These are phyloP conservation scores for Metrosideros polymorpha DNA, from an alignment of 441 rosid genomes.

Conservation along the genomic window DNA sequence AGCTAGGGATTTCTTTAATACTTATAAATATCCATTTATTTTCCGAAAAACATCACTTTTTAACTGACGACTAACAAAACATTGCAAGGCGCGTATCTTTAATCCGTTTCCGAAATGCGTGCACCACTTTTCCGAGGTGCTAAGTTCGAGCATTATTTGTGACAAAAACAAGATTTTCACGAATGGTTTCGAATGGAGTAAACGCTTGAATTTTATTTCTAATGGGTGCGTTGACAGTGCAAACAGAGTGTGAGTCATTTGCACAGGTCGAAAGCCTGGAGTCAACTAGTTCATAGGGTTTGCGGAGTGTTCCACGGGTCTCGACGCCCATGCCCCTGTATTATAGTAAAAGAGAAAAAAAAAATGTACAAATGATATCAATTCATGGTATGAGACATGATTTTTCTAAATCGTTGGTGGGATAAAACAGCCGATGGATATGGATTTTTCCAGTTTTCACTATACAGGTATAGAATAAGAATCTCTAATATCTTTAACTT, in stretches of 20 bases:
- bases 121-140: neutral
- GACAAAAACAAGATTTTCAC: neutral
- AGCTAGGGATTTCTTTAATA: neutral
- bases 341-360: too few species aligned
- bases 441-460: neutral
- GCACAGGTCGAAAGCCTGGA: neutral
- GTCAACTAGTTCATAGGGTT: neutral
- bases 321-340: accelerated
- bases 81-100: neutral
- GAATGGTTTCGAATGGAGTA: neutral
- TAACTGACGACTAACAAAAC: neutral
- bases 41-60: neutral
- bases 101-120: neutral
- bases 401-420: neutral
- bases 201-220: neutral
- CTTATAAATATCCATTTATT: neutral
- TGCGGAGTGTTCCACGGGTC: neutral
- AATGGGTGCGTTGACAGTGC: accelerated
- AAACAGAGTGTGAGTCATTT: neutral
- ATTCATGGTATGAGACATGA: neutral
- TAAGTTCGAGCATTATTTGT: neutral
- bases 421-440: neutral
- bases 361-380: neutral
- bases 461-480: neutral
- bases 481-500: neutral